Conservation (phyloP, 257 asterid species). For the Przewalskia tangutica region DNA sequence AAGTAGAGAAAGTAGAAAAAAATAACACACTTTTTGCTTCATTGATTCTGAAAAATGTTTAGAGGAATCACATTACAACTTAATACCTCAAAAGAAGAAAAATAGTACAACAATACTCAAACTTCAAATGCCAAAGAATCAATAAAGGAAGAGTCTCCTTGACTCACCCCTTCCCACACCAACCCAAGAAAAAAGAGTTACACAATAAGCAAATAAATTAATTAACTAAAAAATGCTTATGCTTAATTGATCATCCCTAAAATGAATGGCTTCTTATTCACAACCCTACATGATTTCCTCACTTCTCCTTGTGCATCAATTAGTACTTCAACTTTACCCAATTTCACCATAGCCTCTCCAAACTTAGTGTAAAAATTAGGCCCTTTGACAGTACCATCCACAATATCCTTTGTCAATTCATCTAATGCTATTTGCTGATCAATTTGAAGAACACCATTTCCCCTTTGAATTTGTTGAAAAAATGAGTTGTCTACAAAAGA, state of each 20-base stretch:
- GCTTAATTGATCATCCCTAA: background rate
- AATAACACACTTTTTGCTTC: background rate
- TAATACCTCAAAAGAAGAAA: background rate
- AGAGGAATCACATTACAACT: background rate
- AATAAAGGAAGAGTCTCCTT: background rate
- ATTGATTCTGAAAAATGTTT: background rate
- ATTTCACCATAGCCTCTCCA: slow-evolving; percentile 48
- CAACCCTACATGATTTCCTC: slow-evolving; percentile 18
- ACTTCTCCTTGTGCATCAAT: slow-evolving; percentile 38
- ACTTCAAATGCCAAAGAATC: background rate
- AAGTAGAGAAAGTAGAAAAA: background rate
- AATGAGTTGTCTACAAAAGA: slow-evolving; percentile 37
- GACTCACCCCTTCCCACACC: background rate
- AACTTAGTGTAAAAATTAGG: slow-evolving; percentile 25
- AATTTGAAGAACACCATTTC: slow-evolving; percentile 42
- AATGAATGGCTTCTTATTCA: background rate
- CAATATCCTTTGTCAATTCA: slow-evolving; percentile 23
- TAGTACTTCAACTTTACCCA: slow-evolving; percentile 44
- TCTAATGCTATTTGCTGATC: slow-evolving; percentile 55
- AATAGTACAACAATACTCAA: background rate
- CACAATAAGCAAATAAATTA: background rate
- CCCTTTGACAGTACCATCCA: slow-evolving; percentile 20
- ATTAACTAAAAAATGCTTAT: background rate
- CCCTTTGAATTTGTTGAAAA: slow-evolving; percentile 25
- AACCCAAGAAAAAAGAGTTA: background rate